Evolutionary conservation across 192 early-diverging fungal genomes (phyloP).

Genomic region (Thamnidium elegans): DNA sequence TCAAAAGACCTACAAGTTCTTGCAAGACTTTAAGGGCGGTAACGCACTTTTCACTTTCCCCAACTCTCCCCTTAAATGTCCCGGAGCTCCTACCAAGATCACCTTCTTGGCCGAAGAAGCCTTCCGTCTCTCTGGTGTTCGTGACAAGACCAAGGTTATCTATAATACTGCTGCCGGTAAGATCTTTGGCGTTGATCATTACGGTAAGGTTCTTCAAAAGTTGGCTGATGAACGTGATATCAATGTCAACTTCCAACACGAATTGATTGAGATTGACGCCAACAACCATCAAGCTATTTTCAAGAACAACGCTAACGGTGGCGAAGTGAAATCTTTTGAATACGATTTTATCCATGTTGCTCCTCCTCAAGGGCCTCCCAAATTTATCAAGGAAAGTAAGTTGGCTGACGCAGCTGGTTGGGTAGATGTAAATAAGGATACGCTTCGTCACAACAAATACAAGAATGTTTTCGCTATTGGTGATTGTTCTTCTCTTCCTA

Average conservation of each 20-base stretch:
- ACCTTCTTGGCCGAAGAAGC: constrained; percentile 83
- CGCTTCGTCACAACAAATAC: constrained; percentile 76
- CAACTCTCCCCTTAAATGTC: constrained; percentile 83
- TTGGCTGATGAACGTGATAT: constrained; percentile 68
- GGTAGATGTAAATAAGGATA: constrained; percentile 78
- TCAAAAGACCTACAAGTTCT: constrained; percentile 68
- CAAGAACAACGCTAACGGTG: constrained; percentile 57
- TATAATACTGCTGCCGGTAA: constrained; percentile 82
- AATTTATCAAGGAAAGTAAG: constrained; percentile 68
- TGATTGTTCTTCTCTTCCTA: constrained; percentile 81
- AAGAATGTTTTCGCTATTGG: constrained; percentile 78
- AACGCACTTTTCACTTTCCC: constrained; percentile 89
- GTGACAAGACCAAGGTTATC: constrained; percentile 62
- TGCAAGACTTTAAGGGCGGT: constrained; percentile 68
- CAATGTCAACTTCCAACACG: constrained; percentile 65
- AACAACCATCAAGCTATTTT: constrained; percentile 72
- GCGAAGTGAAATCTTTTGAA: constrained; percentile 52
- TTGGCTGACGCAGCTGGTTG: constrained; percentile 77
- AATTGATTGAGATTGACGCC: constrained; percentile 66
- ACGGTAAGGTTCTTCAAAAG: constrained; percentile 64
- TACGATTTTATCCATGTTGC: constrained; percentile 87
- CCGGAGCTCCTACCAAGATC: constrained; percentile 87
- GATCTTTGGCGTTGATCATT: constrained; percentile 87
- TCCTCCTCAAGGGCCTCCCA: constrained; percentile 77
- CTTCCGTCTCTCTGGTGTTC: constrained; percentile 67